phyloP scores from a whole-genome alignment of 768 basidiomycete genomes.

The Rhodotorula kratochvilovae region DNA sequence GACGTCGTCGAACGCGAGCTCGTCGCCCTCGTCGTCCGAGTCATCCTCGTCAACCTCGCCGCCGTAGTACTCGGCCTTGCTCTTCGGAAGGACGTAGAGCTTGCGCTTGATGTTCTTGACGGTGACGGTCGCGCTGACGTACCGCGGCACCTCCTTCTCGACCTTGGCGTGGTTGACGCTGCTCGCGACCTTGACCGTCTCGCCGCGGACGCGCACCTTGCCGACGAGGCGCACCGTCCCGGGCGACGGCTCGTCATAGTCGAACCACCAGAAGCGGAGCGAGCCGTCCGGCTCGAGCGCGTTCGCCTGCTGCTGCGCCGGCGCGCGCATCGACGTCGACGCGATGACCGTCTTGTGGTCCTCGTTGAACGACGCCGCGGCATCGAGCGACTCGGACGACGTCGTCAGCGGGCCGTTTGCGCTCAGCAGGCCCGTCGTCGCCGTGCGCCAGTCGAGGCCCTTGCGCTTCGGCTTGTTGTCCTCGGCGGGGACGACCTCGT shows the following conservation, averaged over 20 bases:
- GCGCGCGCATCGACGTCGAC: slow-evolving; percentile 30
- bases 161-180: slow-evolving; percentile 45
- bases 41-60: slow-evolving; percentile 32
- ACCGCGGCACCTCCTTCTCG: slow-evolving; percentile 47
- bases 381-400: slow-evolving; percentile 4
- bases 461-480: slow-evolving; percentile 40
- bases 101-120: slow-evolving; percentile 83
- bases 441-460: slow-evolving; percentile 42
- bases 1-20: slow-evolving; percentile 75
- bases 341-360: slow-evolving; percentile 53
- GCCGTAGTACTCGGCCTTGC: slow-evolving; percentile 41
- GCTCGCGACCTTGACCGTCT: slow-evolving; percentile 44
- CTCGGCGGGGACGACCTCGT: not conserved
- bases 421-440: slow-evolving; percentile 29
- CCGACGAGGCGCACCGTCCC: slow-evolving; percentile 85
- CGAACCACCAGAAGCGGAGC: slow-evolving; percentile 90
- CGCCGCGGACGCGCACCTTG: slow-evolving; percentile 73
- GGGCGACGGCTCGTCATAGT: slow-evolving; percentile 69
- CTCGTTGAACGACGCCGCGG: slow-evolving; percentile 38
- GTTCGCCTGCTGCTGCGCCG: slow-evolving; percentile 40
- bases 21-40: slow-evolving; percentile 53
- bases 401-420: not conserved
- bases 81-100: slow-evolving; percentile 78
- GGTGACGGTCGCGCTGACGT: slow-evolving; percentile 80
- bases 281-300: slow-evolving; percentile 79